phyloP scores from a whole-genome alignment of 352 stramenopile species.

The Elongisporangium anandrum region DNA sequence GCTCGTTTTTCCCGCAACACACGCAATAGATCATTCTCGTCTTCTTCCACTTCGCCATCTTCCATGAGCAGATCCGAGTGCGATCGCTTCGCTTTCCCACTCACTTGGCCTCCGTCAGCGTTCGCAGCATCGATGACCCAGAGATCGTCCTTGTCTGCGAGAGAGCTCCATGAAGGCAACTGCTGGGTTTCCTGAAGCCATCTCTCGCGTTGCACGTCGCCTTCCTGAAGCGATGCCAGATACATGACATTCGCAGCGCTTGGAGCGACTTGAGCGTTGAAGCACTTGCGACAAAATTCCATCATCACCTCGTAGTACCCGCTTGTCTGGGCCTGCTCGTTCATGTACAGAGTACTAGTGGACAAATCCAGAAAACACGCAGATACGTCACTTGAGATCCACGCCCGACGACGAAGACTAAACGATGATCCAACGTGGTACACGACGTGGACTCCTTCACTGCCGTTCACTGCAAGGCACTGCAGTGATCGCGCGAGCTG shows the following conservation, averaged over 20 bases:
- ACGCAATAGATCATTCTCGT: too few relatives aligned
- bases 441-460: slow-evolving; percentile 43
- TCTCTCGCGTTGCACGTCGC: slow-evolving; percentile 19
- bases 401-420: slow-evolving; percentile 21
- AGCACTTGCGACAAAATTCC: slow-evolving; percentile 50
- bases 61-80: too few relatives aligned
- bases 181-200: slow-evolving; percentile 67
- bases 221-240: slow-evolving; percentile 58
- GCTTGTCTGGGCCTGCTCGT: slow-evolving; percentile 20
- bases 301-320: slow-evolving; percentile 48
- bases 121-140: slow-evolving; percentile 22
- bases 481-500: slow-evolving; percentile 22
- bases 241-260: slow-evolving; percentile 70
- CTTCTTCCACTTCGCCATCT: too few relatives aligned
- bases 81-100: too few relatives aligned
- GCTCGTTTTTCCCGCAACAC: neutral
- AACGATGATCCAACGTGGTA: slow-evolving; percentile 41
- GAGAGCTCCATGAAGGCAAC: slow-evolving; percentile 28
- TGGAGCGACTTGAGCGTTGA: slow-evolving; percentile 36
- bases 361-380: slow-evolving; percentile 44
- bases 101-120: neutral
- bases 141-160: slow-evolving; percentile 17
- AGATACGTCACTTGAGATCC: slow-evolving; percentile 13
- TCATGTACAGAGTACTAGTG: slow-evolving; percentile 29
- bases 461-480: slow-evolving; percentile 35